Percentiles rank a stretch among this genome's conserved stretches.
Evolutionary conservation across 1,284 basidiomycete species (phyloP).

Genomic region (Coniferiporia weirii): DNA sequence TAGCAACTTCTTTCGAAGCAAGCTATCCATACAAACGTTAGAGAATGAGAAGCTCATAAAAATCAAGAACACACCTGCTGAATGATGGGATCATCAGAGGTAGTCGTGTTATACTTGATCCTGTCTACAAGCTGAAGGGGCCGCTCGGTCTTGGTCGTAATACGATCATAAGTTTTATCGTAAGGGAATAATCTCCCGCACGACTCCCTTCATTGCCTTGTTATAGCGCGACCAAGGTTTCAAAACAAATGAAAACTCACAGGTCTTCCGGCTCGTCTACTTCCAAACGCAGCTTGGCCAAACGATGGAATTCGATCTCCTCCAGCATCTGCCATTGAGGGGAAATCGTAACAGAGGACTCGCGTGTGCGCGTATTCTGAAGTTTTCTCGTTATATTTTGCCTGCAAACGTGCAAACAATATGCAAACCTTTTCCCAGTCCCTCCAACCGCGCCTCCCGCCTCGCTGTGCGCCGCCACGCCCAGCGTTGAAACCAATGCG

Average conservation of each 20-base stretch:
- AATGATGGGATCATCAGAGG: conserved; percentile 95
- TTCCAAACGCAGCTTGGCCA: conserved; percentile 88
- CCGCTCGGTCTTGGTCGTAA: conserved; percentile 89
- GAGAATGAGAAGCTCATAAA: conserved; percentile 9
- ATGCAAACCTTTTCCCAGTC: conserved; percentile 86
- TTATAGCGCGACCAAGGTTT: background rate
- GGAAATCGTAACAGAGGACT: conserved; percentile 91
- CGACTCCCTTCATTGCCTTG: conserved; percentile 50
- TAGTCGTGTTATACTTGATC: conserved; percentile 96
- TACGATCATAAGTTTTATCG: conserved; percentile 93
- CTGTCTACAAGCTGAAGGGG: conserved; percentile 91
- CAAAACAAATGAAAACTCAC: conserved; percentile 43
- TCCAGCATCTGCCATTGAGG: conserved; percentile 92
- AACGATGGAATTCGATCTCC: conserved; percentile 94
- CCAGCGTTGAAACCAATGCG: conserved; percentile 31
- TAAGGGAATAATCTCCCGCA: conserved; percentile 92
- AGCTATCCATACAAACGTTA: conserved; percentile 43
- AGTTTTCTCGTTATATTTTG: background rate
- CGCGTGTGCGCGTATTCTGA: conserved; percentile 84
- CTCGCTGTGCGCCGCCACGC: conserved; percentile 38
- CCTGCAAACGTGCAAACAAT: background rate
- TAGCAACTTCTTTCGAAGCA: conserved; percentile 72
- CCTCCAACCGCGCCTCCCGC: conserved; percentile 80
- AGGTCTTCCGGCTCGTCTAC: conserved; percentile 88
- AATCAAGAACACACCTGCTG: conserved; percentile 54